Conservation (phyloP, 768 basidiomycete genomes). For the Kwoniella dejecticola region DNA sequence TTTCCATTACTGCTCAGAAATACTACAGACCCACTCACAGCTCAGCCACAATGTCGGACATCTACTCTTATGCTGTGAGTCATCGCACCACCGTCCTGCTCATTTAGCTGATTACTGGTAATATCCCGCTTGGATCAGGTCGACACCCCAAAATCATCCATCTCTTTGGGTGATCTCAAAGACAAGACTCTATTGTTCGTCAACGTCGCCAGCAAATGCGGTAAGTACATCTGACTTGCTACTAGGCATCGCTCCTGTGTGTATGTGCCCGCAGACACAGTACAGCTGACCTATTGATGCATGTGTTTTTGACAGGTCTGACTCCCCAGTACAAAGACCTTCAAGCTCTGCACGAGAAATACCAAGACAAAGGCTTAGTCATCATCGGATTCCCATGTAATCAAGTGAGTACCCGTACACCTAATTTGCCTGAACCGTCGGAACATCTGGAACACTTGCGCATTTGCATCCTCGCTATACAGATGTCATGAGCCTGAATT, state of each 20-base stretch:
- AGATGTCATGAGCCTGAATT: too few species aligned
- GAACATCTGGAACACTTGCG: not conserved
- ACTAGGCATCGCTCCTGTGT: too few species aligned
- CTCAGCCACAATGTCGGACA: conserved; percentile 41
- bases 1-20: not conserved
- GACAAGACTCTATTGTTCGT: conserved; percentile 54
- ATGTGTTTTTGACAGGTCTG: conserved; percentile 30
- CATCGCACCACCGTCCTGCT: not conserved
- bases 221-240: conserved; percentile 31
- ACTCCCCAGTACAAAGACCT: conserved; percentile 55
- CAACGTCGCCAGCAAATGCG: conserved; percentile 55
- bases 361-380: conserved; percentile 49
- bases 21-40: not conserved
- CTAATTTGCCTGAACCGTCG: too few species aligned
- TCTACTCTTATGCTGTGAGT: conserved; percentile 48
- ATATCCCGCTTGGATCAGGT: conserved; percentile 30
- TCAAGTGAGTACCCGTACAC: conserved; percentile 48
- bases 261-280: too few species aligned
- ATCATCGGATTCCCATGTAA: conserved; percentile 56
- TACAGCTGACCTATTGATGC: not conserved
- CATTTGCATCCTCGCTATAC: not conserved
- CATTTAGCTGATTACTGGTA: not conserved
- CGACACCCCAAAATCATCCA: conserved; percentile 41
- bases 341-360: conserved; percentile 53
- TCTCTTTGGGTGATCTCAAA: conserved; percentile 45